Conservation (phyloP, 2,329 filamentous ascomycete genomes). For the Claviceps quebecensis region DNA sequence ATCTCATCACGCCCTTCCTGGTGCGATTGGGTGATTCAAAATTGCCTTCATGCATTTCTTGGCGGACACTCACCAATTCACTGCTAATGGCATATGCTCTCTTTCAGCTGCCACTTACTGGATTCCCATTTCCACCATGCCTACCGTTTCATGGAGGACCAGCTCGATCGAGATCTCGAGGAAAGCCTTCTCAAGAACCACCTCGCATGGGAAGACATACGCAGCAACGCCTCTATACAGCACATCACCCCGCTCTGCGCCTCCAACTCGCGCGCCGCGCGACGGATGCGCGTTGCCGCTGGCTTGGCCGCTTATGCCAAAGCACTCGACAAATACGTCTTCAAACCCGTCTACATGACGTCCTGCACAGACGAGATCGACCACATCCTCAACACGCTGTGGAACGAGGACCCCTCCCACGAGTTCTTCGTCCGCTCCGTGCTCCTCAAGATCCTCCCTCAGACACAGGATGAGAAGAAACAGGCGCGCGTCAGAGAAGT, state of each 20-base stretch:
- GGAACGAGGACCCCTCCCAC: not conserved
- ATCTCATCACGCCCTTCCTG: no score
- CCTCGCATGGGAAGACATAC: not conserved
- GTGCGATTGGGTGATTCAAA: no score
- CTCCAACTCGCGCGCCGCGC: not conserved
- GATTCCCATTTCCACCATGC: not conserved
- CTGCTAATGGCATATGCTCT: not conserved
- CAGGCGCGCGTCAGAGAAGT: not conserved
- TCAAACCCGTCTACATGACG: conserved; percentile 1
- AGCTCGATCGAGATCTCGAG: not conserved
- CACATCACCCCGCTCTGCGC: not conserved
- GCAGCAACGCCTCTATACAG: not conserved
- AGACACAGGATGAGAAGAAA: not conserved
- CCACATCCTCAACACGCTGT: not conserved
- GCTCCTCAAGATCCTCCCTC: not conserved
- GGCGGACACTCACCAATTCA: not conserved
- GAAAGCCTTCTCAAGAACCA: not conserved
- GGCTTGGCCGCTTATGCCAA: not conserved
- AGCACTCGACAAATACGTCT: not conserved
- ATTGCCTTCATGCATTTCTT: no score
- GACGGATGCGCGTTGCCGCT: not conserved
- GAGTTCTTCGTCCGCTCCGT: not conserved
- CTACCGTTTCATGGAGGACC: not conserved
- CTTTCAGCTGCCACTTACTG: not conserved
- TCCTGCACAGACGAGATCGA: not conserved